A percentile compares a stretch with the other conserved stretches of the same genome.
Conservation (phyloP, 2,329 filamentous ascomycete genomes). For the Pseudonectria buxi region DNA sequence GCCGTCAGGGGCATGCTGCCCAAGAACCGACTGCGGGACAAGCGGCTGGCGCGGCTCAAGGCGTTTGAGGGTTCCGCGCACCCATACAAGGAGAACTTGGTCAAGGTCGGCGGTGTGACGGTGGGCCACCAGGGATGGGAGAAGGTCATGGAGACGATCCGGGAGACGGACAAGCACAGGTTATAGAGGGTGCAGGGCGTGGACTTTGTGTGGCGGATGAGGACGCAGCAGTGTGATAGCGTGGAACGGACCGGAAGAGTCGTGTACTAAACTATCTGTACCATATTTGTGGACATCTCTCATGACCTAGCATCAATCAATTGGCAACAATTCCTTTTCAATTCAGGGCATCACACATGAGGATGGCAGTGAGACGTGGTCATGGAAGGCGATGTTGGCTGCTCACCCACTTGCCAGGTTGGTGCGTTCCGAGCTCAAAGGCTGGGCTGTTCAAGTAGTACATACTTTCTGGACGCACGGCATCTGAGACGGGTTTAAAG, state of each 20-base stretch:
- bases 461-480: no score
- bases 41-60: constrained; percentile 81
- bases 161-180: constrained; percentile 42
- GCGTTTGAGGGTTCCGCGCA: constrained; percentile 90
- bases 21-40: constrained; percentile 88
- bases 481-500: no score
- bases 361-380: no score
- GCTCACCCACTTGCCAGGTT: no score
- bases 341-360: background rate
- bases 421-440: no score
- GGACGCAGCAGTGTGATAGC: constrained; percentile 10
- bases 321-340: constrained; percentile 10
- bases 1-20: constrained; percentile 96
- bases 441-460: no score
- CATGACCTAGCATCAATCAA: constrained; percentile 23
- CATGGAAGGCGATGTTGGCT: no score
- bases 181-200: constrained; percentile 33
- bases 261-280: constrained; percentile 29
- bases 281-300: constrained; percentile 22
- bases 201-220: constrained; percentile 1
- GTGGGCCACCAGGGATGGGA: constrained; percentile 51
- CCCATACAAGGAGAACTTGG: constrained; percentile 83
- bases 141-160: constrained; percentile 42
- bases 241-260: constrained; percentile 15
- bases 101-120: constrained; percentile 59